These are phyloP conservation scores for Microdochium trichocladiopsis DNA, from an alignment of 2,329 filamentous ascomycete genomes.

Conservation along the genomic window DNA sequence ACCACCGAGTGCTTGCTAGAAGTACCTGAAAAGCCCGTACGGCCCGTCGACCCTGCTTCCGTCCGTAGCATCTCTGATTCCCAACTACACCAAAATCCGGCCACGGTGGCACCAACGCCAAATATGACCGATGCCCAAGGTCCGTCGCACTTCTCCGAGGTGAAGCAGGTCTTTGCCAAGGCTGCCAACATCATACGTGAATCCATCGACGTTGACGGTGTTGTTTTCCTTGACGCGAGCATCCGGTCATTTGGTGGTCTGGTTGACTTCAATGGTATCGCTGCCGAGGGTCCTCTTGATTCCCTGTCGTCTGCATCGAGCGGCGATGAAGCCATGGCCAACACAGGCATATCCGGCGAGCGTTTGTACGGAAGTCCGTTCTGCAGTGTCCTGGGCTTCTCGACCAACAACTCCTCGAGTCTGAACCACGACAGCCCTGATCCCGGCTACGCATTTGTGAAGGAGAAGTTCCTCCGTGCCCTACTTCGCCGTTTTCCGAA, in stretches of 20 bases:
- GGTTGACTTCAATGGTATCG: neutral
- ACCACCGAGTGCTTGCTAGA: neutral
- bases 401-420: neutral
- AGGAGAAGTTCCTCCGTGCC: neutral
- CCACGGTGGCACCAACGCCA: neutral
- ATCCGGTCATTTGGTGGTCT: neutral
- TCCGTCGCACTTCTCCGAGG: neutral
- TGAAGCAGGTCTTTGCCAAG: neutral
- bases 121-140: neutral
- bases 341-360: neutral
- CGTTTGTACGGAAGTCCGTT: neutral
- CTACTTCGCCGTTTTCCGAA: neutral
- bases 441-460: neutral
- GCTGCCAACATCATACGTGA: constrained; percentile 35
- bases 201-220: constrained; percentile 33
- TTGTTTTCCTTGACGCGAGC: constrained; percentile 22
- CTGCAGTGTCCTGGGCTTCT: neutral
- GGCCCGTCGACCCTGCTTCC: neutral
- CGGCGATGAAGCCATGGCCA: neutral
- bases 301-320: neutral
- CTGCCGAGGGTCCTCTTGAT: neutral
- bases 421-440: neutral
- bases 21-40: neutral
- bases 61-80: neutral
- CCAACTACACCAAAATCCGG: neutral